Percentiles rank a stretch among this genome's conserved stretches.
Conservation (phyloP, 768 basidiomycete genomes). For the Lentinula aciculospora region DNA sequence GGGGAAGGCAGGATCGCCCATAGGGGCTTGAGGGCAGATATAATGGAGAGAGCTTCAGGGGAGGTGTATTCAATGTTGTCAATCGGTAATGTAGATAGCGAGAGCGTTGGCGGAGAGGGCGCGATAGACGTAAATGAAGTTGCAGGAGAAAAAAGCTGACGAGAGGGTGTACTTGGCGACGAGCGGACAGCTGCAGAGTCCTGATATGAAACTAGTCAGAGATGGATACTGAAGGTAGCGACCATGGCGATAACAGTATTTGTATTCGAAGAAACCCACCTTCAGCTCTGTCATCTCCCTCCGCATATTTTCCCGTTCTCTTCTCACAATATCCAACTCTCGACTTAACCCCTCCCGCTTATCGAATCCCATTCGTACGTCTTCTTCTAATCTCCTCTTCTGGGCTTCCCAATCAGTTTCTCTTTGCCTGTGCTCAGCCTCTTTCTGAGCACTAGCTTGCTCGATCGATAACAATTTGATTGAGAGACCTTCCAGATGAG, state of each 20-base stretch:
- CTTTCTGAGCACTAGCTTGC: slow-evolving; percentile 16
- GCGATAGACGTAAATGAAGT: neutral
- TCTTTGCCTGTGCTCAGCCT: neutral
- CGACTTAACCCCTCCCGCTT: slow-evolving; percentile 39
- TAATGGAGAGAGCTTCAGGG: slow-evolving; percentile 48
- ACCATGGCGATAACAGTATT: neutral
- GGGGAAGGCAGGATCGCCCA: slow-evolving; percentile 84
- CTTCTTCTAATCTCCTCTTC: slow-evolving; percentile 43
- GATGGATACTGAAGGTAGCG: neutral
- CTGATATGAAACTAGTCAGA: neutral
- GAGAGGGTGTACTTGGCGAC: neutral
- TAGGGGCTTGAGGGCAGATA: slow-evolving; percentile 60
- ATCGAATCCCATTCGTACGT: slow-evolving; percentile 38
- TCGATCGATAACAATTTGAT: slow-evolving; percentile 35
- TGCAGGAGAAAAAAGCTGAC: neutral
- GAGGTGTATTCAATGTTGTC: slow-evolving; percentile 16
- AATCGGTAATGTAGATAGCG: slow-evolving; percentile 18
- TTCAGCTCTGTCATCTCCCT: slow-evolving; percentile 34
- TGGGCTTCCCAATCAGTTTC: slow-evolving; percentile 44
- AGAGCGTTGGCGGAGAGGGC: slow-evolving; percentile 18
- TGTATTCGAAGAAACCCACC: neutral
- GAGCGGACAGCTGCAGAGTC: slow-evolving; percentile 28
- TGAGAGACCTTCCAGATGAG: slow-evolving; percentile 48
- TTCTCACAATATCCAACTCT: slow-evolving; percentile 50
- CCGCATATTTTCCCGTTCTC: slow-evolving; percentile 45